These are phyloP conservation scores for Tolypocladium endophyticum DNA, from an alignment of 2,329 filamentous ascomycete species.

Conservation along the genomic window DNA sequence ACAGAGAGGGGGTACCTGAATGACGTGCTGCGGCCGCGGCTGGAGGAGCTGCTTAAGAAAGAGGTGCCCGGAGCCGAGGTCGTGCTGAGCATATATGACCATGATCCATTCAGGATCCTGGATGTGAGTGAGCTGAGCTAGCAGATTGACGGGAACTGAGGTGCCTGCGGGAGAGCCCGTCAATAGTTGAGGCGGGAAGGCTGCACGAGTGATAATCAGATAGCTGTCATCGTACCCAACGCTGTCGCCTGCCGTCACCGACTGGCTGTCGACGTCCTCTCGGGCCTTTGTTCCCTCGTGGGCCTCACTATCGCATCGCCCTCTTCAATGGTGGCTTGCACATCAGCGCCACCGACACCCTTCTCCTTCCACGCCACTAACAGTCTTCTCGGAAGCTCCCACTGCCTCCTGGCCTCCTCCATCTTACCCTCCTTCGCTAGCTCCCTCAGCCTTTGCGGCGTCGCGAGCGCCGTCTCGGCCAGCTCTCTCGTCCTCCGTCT, in stretches of 20 bases:
- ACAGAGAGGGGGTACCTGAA: slow-evolving; percentile 77
- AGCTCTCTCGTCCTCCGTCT: slow-evolving; percentile 39
- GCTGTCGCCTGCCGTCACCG: neutral
- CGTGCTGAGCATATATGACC: slow-evolving; percentile 66
- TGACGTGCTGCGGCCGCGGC: slow-evolving; percentile 55
- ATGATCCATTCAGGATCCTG: slow-evolving; percentile 80
- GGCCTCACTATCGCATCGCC: slow-evolving; percentile 38
- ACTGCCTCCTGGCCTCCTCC: slow-evolving; percentile 49
- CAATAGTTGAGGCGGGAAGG: neutral
- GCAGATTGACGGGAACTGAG: neutral
- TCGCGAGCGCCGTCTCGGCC: slow-evolving; percentile 51
- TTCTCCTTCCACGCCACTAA: slow-evolving; percentile 43
- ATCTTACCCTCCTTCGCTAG: slow-evolving; percentile 49
- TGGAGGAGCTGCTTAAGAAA: slow-evolving; percentile 47
- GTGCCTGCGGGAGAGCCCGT: neutral
- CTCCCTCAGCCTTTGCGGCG: slow-evolving; percentile 46
- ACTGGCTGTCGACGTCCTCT: slow-evolving; percentile 8
- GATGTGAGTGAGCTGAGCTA: slow-evolving; percentile 30
- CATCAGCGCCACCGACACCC: slow-evolving; percentile 43
- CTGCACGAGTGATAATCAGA: neutral
- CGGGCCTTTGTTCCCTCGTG: slow-evolving; percentile 6
- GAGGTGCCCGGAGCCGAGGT: slow-evolving; percentile 47
- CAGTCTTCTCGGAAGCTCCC: slow-evolving; percentile 42
- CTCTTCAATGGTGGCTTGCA: slow-evolving; percentile 41
- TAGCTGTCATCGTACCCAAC: neutral